Percentiles rank a stretch among this genome's conserved stretches.
phyloP scores from a whole-genome alignment of 2,329 filamentous ascomycete genomes.

The Thyridium curvatum region DNA sequence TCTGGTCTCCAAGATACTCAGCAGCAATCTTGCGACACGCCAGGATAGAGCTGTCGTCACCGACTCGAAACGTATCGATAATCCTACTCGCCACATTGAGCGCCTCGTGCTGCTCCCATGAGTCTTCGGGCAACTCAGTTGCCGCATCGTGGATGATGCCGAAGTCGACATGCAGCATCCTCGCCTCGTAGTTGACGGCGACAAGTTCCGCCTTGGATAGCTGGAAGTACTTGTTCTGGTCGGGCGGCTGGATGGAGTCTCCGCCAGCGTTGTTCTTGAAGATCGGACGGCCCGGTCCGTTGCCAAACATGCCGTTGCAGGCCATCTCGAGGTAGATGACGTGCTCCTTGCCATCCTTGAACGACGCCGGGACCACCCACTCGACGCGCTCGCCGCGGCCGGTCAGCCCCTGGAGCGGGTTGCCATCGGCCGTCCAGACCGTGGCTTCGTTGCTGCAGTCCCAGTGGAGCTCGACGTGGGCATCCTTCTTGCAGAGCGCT shows the following conservation, averaged over 20 bases:
- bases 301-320: conserved; percentile 64
- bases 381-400: conserved; percentile 57
- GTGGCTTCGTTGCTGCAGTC: conserved; percentile 60
- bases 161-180: conserved; percentile 57
- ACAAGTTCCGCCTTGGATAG: conserved; percentile 54
- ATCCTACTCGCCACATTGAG: conserved; percentile 56
- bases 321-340: conserved; percentile 65
- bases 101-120: conserved; percentile 57
- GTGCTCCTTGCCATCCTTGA: conserved; percentile 55
- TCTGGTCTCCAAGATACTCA: conserved; percentile 51
- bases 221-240: conserved; percentile 49
- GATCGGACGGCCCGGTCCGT: conserved; percentile 8
- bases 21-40: conserved; percentile 52
- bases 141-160: conserved; percentile 62
- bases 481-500: conserved; percentile 44
- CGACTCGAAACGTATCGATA: conserved; percentile 59
- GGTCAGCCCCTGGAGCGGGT: conserved; percentile 58
- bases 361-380: conserved; percentile 56
- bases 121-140: conserved; percentile 56
- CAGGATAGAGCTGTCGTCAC: conserved; percentile 47
- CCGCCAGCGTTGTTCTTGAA: conserved; percentile 31
- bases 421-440: conserved; percentile 57
- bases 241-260: conserved; percentile 58
- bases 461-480: conserved; percentile 60
- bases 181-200: conserved; percentile 54